A percentile compares a stretch with the other conserved stretches of the same genome.
Conservation (phyloP, 768 basidiomycete genomes). For the Cubamyces sp. region DNA sequence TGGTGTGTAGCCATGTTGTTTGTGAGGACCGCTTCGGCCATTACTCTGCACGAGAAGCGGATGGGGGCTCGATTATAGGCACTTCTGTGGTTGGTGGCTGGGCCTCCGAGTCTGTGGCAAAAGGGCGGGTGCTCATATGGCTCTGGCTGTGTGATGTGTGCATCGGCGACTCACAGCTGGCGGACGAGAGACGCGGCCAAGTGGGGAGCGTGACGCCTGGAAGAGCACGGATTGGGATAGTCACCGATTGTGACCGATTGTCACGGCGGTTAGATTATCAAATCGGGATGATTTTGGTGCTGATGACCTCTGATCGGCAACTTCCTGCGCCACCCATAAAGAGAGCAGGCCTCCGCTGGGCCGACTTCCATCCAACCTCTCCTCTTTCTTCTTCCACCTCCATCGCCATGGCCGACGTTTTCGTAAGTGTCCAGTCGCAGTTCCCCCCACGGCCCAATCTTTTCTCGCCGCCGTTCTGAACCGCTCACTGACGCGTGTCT, state of each 20-base stretch:
- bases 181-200: not conserved
- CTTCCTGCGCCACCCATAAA: constrained; percentile 28
- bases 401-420: constrained; percentile 39
- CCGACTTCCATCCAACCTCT: constrained; percentile 20
- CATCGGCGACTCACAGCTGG: not conserved
- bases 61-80: too few species aligned
- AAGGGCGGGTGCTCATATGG: not conserved
- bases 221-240: constrained; percentile 9
- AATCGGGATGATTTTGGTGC: constrained; percentile 27
- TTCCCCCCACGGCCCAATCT: not conserved
- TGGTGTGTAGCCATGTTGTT: too few species aligned
- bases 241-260: constrained; percentile 33
- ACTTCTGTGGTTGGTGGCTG: not conserved
- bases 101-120: not conserved
- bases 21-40: too few species aligned
- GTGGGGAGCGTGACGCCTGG: not conserved
- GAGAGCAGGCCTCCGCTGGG: constrained; percentile 16
- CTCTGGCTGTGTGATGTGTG: constrained; percentile 2
- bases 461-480: not conserved
- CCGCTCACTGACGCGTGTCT: not conserved
- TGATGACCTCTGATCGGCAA: constrained; percentile 32
- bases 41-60: too few species aligned
- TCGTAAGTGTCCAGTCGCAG: constrained; percentile 35
- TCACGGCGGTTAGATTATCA: constrained; percentile 29
- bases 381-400: constrained; percentile 22